These are phyloP conservation scores for Cryptosporidium meleagridis DNA, from an alignment of 169 alveolate genomes.

Conservation along the genomic window DNA sequence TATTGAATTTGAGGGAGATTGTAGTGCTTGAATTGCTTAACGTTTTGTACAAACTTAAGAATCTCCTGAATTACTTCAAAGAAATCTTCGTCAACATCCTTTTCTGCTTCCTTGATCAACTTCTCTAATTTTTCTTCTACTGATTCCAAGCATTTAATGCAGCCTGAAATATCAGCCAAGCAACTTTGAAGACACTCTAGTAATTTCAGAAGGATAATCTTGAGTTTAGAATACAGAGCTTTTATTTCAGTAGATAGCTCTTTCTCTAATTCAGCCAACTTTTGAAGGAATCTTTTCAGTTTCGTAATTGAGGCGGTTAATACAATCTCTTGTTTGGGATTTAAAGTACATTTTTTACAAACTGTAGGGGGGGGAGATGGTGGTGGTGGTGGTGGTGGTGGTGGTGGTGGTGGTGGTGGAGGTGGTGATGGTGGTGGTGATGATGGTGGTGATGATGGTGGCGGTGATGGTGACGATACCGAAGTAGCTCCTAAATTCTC, in stretches of 20 bases:
- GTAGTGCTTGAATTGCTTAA: not conserved
- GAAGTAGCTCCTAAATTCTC: not conserved
- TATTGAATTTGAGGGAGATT: not conserved
- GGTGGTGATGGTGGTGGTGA: too few species aligned
- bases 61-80: not conserved
- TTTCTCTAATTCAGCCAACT: not conserved
- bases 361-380: not conserved
- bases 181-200: constrained; percentile 7
- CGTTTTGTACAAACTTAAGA: not conserved
- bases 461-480: not conserved
- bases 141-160: not conserved
- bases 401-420: not conserved
- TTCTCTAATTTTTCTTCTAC: not conserved
- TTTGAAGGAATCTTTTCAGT: not conserved
- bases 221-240: not conserved
- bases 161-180: not conserved
- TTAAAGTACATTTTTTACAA: not conserved
- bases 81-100: not conserved
- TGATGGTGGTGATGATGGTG: too few species aligned
- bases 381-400: constrained; percentile 14
- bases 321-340: not conserved
- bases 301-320: constrained; percentile 1
- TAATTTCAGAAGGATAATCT: not conserved
- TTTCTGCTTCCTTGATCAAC: not conserved
- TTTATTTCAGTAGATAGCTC: not conserved